Evolutionary conservation across 1,139 yeast species (phyloP).

Genomic region (Magnusiomyces sp.): DNA sequence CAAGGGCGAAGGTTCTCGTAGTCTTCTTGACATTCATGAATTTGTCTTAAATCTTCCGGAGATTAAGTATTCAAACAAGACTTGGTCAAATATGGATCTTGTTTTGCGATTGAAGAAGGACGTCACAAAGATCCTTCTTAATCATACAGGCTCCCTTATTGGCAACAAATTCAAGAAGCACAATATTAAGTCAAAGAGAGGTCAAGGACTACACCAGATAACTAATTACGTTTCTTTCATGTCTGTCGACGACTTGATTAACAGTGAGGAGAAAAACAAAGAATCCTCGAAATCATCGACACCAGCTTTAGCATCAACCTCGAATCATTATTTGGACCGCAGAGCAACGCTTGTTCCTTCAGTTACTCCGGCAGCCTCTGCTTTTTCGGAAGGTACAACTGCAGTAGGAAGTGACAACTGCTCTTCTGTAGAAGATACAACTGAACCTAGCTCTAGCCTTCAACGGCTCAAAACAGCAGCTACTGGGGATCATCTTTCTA

Average conservation of each 20-base stretch:
- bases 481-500: too few relatives aligned
- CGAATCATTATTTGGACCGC: too few relatives aligned
- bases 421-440: not conserved
- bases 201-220: slow-evolving; percentile 28
- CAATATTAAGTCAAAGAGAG: slow-evolving; percentile 24
- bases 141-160: slow-evolving; percentile 70
- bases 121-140: slow-evolving; percentile 55
- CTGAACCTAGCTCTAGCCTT: too few relatives aligned
- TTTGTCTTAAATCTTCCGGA: slow-evolving; percentile 57
- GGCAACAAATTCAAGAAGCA: slow-evolving; percentile 52
- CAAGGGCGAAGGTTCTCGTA: slow-evolving; percentile 47
- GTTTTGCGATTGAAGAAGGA: slow-evolving; percentile 53
- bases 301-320: not conserved
- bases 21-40: slow-evolving; percentile 63
- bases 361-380: not conserved
- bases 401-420: not conserved
- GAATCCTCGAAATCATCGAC: not conserved
- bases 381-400: not conserved
- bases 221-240: slow-evolving; percentile 30
- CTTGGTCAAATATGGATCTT: slow-evolving; percentile 76
- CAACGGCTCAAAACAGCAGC: too few relatives aligned
- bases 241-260: slow-evolving; percentile 26
- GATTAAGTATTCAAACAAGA: slow-evolving; percentile 53
- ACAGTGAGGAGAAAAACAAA: not conserved
- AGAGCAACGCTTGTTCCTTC: too few relatives aligned